Base-by-base conservation (phyloP, 163 green algal genomes). In the Chlorella variabilis region DNA sequence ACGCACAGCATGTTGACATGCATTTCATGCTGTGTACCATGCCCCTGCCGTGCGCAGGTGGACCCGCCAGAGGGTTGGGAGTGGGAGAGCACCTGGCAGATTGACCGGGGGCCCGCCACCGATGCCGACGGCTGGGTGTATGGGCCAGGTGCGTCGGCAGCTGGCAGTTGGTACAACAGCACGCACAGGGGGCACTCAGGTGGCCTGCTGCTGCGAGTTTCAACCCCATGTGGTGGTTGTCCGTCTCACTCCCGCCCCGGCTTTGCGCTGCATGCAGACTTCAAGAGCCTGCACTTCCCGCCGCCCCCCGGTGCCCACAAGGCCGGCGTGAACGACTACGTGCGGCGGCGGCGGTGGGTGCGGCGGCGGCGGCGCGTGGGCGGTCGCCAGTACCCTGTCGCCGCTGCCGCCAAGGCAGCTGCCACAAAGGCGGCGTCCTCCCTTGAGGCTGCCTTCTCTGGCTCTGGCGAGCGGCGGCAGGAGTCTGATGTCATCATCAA, bases 71-170 rank as follows among this genome's bases (percentile, higher is more conserved):
- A 85, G 3, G 87, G 88, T 13, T 96, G 93, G 93, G 87, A 93
- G 89, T 95, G 91, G 91, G 89, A 95, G 70, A 90, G 89, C n/a
- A 69, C 77, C 3, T 95, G 93, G 91, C 73, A 87, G 54, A 58
- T 94, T 54, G 91, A 95, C 34, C 80, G 58, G 6, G 56, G 71
- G 5, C 81, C 81, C 29, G 75, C 82, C 54, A 84, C 88, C 13
- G 92, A 94, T 67, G 45, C 41, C 7, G 87, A 94, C 3, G 90
- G 91, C 34, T 96, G 92, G 91, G 85, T 81, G 13, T 96, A 93
- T 61, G 86, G 74, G 6, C 77, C 89, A n/a, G 59, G 75, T 80
- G 56, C n/a, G n/a, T n/a, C n/a, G n/a, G n/a, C n/a, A n/a, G n/a
- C n/a, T n/a, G n/a, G n/a, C n/a, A n/a, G n/a, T 54, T 54, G 11